Evolutionary conservation across 495 filamentous ascomycete genomes (phyloP), one percentile per base, ranked within the genome.

Genomic region (Platismatia glauca): DNA sequence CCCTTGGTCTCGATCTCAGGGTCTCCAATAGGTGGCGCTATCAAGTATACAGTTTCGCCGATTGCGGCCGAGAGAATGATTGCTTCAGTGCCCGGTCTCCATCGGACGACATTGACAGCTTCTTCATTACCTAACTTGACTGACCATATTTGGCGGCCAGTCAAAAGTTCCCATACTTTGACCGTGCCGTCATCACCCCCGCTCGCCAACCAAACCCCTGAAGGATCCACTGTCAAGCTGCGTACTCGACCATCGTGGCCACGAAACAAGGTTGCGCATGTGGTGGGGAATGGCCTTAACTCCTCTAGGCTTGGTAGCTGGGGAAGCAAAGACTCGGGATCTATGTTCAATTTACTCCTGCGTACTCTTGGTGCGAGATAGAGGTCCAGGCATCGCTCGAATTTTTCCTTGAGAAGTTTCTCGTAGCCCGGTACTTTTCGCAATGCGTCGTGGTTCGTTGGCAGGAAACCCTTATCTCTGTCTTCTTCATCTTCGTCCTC

Each of bases 281-380:
- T 84, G 0, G 91, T 96, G 12, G 94, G 94, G 80, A 97, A 98
- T 4, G 94, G 94, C 68, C 87, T 86, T 53, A 98, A 77, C 68
- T 97, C 94, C 59, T 95, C 89, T 3, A 94, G 94, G 62, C 86
- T 88, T n/a, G 94, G 95, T 13, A 98, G 79, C 71, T 97, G 97
- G 31, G 94, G 95, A 43, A 98, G 83, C 41, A 98, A 75, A 50
- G 89, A 94, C 72, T 91, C 89, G 7, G 94, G 94, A 67, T 98
- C 94, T 69, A 98, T 97, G 74, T 97, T 96, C 69, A 97, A 81
- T 73, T 93, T 90, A 76, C 89, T 97, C 67, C 92, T 86, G 60
- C 95, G 85, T 61, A 97, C 86, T 66, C 94, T 80, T 55, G 95
- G 95, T 38, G 94, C 94, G 39, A 98, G 82, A 71, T 98, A 98